phyloP scores from a whole-genome alignment of 768 basidiomycete species.

The Pulveroboletus frians region DNA sequence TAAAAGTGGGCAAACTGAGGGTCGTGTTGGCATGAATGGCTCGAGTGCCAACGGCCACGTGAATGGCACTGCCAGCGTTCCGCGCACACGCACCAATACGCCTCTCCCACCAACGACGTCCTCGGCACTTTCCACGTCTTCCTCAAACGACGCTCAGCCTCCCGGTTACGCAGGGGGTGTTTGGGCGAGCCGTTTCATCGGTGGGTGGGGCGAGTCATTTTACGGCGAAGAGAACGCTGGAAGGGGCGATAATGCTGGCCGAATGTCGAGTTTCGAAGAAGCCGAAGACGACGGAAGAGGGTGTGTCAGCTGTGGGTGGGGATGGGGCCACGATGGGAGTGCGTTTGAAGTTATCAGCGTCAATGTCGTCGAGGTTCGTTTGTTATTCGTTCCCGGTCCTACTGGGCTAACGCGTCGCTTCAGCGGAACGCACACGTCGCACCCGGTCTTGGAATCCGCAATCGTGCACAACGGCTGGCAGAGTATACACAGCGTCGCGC shows the following conservation, averaged over 20 bases:
- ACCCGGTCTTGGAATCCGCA: slow-evolving; percentile 52
- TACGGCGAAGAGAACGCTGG: slow-evolving; percentile 29
- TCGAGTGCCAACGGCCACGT: slow-evolving; percentile 24
- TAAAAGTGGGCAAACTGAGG: slow-evolving; percentile 21
- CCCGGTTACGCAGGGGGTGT: slow-evolving; percentile 28
- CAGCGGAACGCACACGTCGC: slow-evolving; percentile 51
- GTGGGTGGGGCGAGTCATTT: slow-evolving; percentile 37
- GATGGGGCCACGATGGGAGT: slow-evolving; percentile 73
- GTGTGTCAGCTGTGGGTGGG: slow-evolving; percentile 68
- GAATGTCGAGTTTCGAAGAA: slow-evolving; percentile 31
- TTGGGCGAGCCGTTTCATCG: slow-evolving; percentile 38
- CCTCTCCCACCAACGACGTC: slow-evolving; percentile 21
- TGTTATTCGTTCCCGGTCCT: neutral
- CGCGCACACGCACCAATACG: slow-evolving; percentile 28
- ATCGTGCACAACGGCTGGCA: slow-evolving; percentile 58
- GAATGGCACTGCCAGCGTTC: slow-evolving; percentile 27
- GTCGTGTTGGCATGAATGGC: slow-evolving; percentile 15
- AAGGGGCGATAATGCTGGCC: slow-evolving; percentile 21
- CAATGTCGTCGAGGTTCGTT: slow-evolving; percentile 57
- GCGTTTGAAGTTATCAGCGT: slow-evolving; percentile 67
- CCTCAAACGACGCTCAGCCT: slow-evolving; percentile 22
- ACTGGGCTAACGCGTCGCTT: slow-evolving; percentile 2
- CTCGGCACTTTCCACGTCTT: slow-evolving; percentile 22
- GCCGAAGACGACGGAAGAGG: slow-evolving; percentile 55
- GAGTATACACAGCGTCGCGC: slow-evolving; percentile 63